These are phyloP conservation scores for Saccharomyces hybrid DNA, from an alignment of 1,139 yeast species.

Conservation along the genomic window DNA sequence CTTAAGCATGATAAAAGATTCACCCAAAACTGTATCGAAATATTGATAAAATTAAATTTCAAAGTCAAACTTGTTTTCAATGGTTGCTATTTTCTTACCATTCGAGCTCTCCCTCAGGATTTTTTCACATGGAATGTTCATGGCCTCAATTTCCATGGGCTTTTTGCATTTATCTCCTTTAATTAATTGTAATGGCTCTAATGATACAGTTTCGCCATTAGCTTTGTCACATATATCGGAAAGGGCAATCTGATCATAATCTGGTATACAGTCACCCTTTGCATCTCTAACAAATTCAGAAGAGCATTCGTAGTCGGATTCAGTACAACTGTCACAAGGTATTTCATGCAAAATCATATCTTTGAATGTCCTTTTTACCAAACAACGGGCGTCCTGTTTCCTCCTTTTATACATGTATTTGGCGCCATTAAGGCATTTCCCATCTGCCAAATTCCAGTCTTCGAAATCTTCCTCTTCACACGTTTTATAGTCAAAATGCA, in stretches of 20 bases:
- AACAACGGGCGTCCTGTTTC: conserved; percentile 61
- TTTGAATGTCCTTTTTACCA: conserved; percentile 51
- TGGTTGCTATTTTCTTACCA: conserved; percentile 16
- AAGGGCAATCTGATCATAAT: conserved; percentile 31
- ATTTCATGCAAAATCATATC: conserved; percentile 50
- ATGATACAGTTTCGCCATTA: conserved; percentile 12
- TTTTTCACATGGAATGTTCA: conserved; percentile 30
- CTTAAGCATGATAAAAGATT: conserved; percentile 62
- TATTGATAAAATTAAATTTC: conserved; percentile 31
- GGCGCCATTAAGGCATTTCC: conserved; percentile 68
- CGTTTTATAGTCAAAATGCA: conserved; percentile 44
- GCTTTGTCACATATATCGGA: conserved; percentile 31
- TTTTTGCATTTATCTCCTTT: conserved; percentile 45
- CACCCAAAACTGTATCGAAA: conserved; percentile 41
- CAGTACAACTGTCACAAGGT: conserved; percentile 53
- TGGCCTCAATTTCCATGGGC: conserved; percentile 16
- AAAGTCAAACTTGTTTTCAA: conserved; percentile 31
- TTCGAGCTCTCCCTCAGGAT: conserved; percentile 9
- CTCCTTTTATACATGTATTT: conserved; percentile 61
- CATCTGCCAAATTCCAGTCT: conserved; percentile 49
- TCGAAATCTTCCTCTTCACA: conserved; percentile 59
- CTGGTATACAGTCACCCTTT: conserved; percentile 51
- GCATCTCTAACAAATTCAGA: conserved; percentile 44
- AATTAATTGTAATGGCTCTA: conserved; percentile 32
- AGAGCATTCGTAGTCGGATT: conserved; percentile 66